These are phyloP conservation scores for Fusarium liriodendri DNA, from an alignment of 2,329 filamentous ascomycete genomes.

Conservation along the genomic window DNA sequence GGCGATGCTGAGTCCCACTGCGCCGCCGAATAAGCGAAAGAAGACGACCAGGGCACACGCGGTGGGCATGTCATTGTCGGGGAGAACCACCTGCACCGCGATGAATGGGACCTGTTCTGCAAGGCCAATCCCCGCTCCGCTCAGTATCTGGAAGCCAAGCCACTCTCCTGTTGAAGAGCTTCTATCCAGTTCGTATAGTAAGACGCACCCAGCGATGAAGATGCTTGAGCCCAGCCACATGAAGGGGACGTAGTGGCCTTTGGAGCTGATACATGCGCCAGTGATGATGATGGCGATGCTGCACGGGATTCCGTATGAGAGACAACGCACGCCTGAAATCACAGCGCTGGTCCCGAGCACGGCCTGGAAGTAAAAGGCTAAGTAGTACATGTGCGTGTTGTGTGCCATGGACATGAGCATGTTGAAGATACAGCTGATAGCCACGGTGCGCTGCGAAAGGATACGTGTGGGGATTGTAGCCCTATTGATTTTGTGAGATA, in stretches of 20 bases:
- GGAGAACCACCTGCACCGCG: slow-evolving; percentile 56
- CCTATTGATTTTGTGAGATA: not conserved
- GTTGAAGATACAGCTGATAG: slow-evolving; percentile 17
- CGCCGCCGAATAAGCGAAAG: slow-evolving; percentile 57
- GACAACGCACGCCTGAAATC: slow-evolving; percentile 11
- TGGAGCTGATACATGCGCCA: slow-evolving; percentile 3
- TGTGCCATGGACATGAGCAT: slow-evolving; percentile 31
- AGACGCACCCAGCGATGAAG: slow-evolving; percentile 14
- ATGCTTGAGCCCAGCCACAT: slow-evolving; percentile 25
- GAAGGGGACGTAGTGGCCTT: slow-evolving; percentile 34
- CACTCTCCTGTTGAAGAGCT: slow-evolving; percentile 49
- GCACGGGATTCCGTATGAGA: slow-evolving; percentile 5
- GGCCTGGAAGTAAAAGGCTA: slow-evolving; percentile 25
- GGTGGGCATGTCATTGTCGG: slow-evolving; percentile 54
- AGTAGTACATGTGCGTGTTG: slow-evolving; percentile 25
- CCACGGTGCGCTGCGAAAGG: slow-evolving; percentile 13
- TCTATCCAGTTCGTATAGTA: slow-evolving; percentile 36
- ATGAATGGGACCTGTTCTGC: slow-evolving; percentile 56
- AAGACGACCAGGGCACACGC: slow-evolving; percentile 58
- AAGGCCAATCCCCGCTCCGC: slow-evolving; percentile 56
- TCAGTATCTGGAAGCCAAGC: slow-evolving; percentile 57
- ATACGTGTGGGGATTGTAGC: slow-evolving; percentile 13
- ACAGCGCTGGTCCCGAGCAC: slow-evolving; percentile 15
- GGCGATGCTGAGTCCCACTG: slow-evolving; percentile 20
- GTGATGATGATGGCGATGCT: slow-evolving; percentile 15